Evolutionary conservation across 768 basidiomycete genomes (phyloP), one percentile per base, ranked within the genome.

Genomic region (Mycena venus): DNA sequence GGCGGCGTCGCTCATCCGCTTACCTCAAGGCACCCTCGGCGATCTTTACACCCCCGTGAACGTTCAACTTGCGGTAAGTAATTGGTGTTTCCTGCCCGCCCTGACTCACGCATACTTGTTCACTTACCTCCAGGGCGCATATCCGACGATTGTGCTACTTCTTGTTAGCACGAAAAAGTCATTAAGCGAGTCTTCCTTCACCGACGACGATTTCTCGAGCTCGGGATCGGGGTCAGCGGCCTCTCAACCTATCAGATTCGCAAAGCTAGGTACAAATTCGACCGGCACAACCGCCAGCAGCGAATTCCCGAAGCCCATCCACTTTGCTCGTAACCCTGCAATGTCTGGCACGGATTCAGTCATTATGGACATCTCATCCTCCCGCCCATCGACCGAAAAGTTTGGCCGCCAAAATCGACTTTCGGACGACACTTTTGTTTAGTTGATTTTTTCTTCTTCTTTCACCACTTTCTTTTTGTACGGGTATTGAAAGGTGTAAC

Each of bases 151-250:
- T 21, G 75, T 76, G 14, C n/a, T 73, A n/a, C 68, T 76, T 9
- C 68, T 76, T n/a, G 75, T 76, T 17, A 73, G 72, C 68, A 62
- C 53, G 21, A 55, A 67, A 25, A 68, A 63, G 29, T 76, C 75
- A 4, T 51, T 76, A 9, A 67, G 34, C 60, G 75, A 76, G 27
- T 68, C 75, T 21, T 38, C 63, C 0, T 73, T 76, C 36, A 7
- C 38, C 25, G 68, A 76, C 11, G 60, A 44, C 55, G n/a, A 25
- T 1, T 56, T 32, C 44, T 68, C 25, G 15, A 59, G 32, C 31
- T 51, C 49, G n/a, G n/a, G n/a, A n/a, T 32, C 44, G 19, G 38
- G 10, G 4, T 47, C 67, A 10, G 36, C 17, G 2, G 11, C 27
- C 34, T 55, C 63, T 12, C 55, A 51, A 21, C 60, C 61, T 5